Evolutionary conservation across 129 eudicot species (phyloP).

Genomic region (Pseudognaphalium luteoalbum): DNA sequence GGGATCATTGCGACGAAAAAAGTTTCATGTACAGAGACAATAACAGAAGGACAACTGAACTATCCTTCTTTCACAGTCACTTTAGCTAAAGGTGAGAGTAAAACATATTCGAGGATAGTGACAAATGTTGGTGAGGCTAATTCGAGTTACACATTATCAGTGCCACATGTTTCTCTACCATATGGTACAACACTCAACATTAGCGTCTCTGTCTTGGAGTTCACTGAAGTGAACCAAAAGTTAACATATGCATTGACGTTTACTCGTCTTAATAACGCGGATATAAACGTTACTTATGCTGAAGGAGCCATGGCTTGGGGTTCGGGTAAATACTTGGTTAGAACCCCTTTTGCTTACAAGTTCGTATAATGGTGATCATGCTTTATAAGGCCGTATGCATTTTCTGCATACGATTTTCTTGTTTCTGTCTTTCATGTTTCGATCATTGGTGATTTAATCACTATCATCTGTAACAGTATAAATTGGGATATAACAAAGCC

Average conservation of each 20-base stretch:
- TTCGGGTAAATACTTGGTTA: slow-evolving; percentile 35
- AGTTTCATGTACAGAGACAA: slow-evolving; percentile 30
- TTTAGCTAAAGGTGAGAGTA: slow-evolving; percentile 19
- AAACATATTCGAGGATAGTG: slow-evolving; percentile 45
- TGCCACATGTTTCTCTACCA: slow-evolving; percentile 3
- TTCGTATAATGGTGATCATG: not conserved
- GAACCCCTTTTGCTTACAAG: slow-evolving; percentile 41
- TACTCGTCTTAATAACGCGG: not conserved
- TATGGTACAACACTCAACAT: slow-evolving; percentile 24
- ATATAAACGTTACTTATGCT: slow-evolving; percentile 12
- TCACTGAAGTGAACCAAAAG: slow-evolving; percentile 36
- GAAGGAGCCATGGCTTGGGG: slow-evolving; percentile 40
- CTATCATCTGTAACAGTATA: not conserved
- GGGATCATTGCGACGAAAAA: slow-evolving; percentile 24
- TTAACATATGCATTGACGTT: slow-evolving; percentile 36
- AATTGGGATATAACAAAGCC: not conserved
- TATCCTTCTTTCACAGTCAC: slow-evolving; percentile 46
- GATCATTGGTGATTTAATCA: not conserved
- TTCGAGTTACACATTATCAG: slow-evolving; percentile 32
- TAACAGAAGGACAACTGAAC: slow-evolving; percentile 47
- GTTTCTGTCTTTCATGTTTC: slow-evolving; percentile 5
- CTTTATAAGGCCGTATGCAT: slow-evolving; percentile 7
- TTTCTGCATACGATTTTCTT: not conserved
- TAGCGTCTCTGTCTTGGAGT: slow-evolving; percentile 15
- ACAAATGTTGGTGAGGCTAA: slow-evolving; percentile 52